phyloP scores from a whole-genome alignment of 495 filamentous ascomycete genomes.

The Penicillium argentinense region DNA sequence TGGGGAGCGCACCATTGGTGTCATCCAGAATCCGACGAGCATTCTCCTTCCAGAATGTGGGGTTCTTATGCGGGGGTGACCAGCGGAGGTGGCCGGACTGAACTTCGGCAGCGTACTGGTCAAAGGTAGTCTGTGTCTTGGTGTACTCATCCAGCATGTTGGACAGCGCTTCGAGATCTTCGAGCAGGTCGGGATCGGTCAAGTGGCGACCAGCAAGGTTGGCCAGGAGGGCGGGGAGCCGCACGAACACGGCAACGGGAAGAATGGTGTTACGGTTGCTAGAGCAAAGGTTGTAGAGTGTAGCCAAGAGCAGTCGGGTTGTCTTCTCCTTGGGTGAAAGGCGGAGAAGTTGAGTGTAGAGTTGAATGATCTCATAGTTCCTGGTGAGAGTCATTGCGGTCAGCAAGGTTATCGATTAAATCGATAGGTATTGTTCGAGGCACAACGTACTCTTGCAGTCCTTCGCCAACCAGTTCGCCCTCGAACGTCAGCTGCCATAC shows the following conservation, averaged over 20 bases:
- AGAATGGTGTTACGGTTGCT: conserved; percentile 75
- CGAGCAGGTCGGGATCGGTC: conserved; percentile 83
- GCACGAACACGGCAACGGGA: conserved; percentile 75
- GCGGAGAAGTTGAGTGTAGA: conserved; percentile 86
- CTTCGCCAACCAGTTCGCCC: conserved; percentile 76
- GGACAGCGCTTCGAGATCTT: conserved; percentile 74
- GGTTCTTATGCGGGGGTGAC: conserved; percentile 91
- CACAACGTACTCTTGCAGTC: conserved; percentile 71
- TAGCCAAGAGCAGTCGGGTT: conserved; percentile 85
- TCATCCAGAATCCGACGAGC: conserved; percentile 89
- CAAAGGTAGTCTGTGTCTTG: conserved; percentile 94
- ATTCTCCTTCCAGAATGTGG: conserved; percentile 92
- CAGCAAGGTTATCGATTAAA: conserved; percentile 8
- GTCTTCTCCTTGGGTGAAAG: conserved; percentile 98
- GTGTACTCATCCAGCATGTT: conserved; percentile 90
- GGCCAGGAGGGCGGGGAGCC: conserved; percentile 76
- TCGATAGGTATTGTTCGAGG: neutral
- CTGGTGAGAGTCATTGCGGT: conserved; percentile 50
- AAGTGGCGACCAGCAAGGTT: conserved; percentile 82
- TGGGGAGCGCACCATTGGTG: conserved; percentile 73
- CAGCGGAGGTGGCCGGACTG: conserved; percentile 87
- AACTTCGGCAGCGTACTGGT: conserved; percentile 90
- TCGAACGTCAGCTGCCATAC: conserved; percentile 98
- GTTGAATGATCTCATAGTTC: conserved; percentile 86
- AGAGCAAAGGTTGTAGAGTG: conserved; percentile 78